Evolutionary conservation across 2,329 filamentous ascomycete genomes (phyloP).

Genomic region (Chrysoporthe deuterocubensis): DNA sequence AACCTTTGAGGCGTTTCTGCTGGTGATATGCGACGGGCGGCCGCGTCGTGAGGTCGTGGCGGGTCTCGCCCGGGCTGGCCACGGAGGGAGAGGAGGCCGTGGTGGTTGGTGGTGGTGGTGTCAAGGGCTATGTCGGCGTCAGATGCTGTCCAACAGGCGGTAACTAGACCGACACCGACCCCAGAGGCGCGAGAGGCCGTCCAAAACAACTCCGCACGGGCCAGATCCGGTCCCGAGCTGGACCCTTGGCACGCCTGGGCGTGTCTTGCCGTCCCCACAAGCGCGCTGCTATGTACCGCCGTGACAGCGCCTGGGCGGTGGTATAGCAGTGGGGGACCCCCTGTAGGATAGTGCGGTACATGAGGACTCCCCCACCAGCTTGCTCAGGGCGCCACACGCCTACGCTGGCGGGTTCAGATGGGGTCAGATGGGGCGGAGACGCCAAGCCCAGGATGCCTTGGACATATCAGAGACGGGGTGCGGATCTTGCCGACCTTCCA

Average conservation of each 20-base stretch:
- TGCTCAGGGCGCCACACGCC: neutral
- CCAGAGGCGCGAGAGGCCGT: constrained; percentile 23
- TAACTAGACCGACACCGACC: neutral
- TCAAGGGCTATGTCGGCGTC: neutral
- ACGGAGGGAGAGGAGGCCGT: neutral
- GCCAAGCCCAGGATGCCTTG: neutral
- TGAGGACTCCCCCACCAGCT: no score
- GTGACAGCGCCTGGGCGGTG: no score
- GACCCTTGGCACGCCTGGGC: constrained; percentile 6
- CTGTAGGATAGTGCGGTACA: no score
- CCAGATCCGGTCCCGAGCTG: constrained; percentile 25
- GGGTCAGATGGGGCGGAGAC: neutral
- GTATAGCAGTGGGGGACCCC: no score
- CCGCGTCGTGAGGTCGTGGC: neutral
- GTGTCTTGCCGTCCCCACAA: constrained; percentile 20
- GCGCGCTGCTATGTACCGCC: constrained; percentile 7
- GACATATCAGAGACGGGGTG: neutral
- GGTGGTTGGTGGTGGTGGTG: neutral
- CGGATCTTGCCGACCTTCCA: neutral
- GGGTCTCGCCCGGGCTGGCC: neutral
- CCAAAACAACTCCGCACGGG: constrained; percentile 27
- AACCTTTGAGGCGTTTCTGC: neutral
- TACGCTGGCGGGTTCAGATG: neutral
- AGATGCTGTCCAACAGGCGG: constrained; percentile 11
- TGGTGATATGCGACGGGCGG: neutral